Conservation (phyloP, 176 grass and related monocot species). For the Hordeum vulgare region MorexV3_pseudomolecules_assembly NC_058519.1:602060073-602060572, state of each 20-base stretch:
- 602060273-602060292: neutral
- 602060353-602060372: neutral
- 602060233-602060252: neutral
- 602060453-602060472: constrained; percentile 53
- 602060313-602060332: neutral
- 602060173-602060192: neutral
- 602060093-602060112: neutral
- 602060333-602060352: constrained; percentile 6
- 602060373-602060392: constrained; percentile 29
- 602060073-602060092: neutral
- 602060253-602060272: neutral
- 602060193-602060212: neutral
- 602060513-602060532: constrained; percentile 78
- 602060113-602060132: neutral
- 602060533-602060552: constrained; percentile 85
- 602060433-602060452: constrained; percentile 49
- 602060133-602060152: neutral
- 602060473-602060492: constrained; percentile 51
- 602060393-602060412: constrained; percentile 93
- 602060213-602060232: neutral
- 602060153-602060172: neutral
- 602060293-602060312: neutral
- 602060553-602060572: constrained; percentile 80
- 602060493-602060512: constrained; percentile 73
- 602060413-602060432: constrained; percentile 89